These are phyloP conservation scores for Leptomonas pyrrhocoris DNA, from an alignment of 208 protist species.

Conservation along the genomic window DNA sequence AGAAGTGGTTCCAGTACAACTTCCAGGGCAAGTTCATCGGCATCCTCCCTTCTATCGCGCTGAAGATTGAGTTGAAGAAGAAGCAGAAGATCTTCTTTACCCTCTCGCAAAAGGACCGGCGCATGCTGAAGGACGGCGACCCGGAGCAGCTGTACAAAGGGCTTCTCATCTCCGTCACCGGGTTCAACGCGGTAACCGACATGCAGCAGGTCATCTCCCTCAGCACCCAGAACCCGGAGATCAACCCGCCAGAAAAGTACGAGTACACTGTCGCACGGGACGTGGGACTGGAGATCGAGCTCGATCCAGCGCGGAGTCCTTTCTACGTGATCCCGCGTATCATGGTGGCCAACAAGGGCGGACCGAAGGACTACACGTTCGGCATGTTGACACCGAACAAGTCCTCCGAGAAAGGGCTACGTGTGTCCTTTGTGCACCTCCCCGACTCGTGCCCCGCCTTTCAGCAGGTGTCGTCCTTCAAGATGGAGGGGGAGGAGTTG, in stretches of 20 bases:
- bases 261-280: constrained; percentile 50
- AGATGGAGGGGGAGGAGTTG: constrained; percentile 12
- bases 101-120: constrained; percentile 66
- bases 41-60: constrained; percentile 39
- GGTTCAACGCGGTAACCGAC: constrained; percentile 14
- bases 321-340: constrained; percentile 58
- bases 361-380: constrained; percentile 38
- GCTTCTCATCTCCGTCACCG: constrained; percentile 47
- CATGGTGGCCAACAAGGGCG: constrained; percentile 31
- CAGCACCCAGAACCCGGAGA: constrained; percentile 31
- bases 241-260: constrained; percentile 35
- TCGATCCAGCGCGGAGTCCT: constrained; percentile 45
- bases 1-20: constrained; percentile 48
- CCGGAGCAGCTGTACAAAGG: constrained; percentile 49
- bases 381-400: constrained; percentile 37
- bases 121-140: constrained; percentile 36
- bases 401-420: constrained; percentile 20
- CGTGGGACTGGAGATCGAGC: constrained; percentile 50
- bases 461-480: constrained; percentile 31
- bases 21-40: constrained; percentile 52
- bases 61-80: constrained; percentile 49
- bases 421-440: constrained; percentile 43
- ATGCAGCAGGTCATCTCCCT: constrained; percentile 29
- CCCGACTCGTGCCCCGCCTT: constrained; percentile 35
- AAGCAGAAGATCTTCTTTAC: constrained; percentile 42